Conservation (phyloP, 148 eudicot species). For the Rhododendron molle region DNA sequence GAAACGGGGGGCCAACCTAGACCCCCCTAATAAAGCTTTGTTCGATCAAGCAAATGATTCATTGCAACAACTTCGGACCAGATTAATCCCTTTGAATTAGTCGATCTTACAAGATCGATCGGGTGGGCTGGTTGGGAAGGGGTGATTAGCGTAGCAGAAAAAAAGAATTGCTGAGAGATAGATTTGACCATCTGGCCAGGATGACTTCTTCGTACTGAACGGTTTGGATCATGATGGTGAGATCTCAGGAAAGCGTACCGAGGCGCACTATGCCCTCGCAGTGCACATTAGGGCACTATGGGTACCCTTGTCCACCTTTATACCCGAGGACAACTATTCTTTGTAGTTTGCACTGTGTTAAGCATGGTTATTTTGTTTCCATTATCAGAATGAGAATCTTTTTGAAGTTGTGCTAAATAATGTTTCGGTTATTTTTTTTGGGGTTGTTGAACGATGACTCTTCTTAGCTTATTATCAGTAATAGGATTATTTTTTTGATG, state of each 20-base stretch:
- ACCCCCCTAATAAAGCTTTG: background rate
- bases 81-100: background rate
- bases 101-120: background rate
- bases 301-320: background rate
- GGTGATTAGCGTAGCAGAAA: background rate
- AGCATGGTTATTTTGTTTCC: background rate
- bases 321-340: background rate
- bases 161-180: too few relatives aligned
- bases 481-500: background rate
- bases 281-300: background rate
- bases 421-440: background rate
- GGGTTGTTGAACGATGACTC: background rate
- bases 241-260: background rate
- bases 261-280: background rate
- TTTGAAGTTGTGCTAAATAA: background rate
- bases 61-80: background rate
- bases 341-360: background rate
- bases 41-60: too few relatives aligned
- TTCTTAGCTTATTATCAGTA: background rate
- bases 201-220: too few relatives aligned
- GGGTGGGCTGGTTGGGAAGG: background rate
- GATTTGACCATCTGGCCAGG: too few relatives aligned
- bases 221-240: background rate
- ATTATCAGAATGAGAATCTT: background rate
- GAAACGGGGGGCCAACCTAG: background rate